phyloP scores from a whole-genome alignment of 225 moss, liverwort and hornwort species.

The Climacium dendroides region DNA sequence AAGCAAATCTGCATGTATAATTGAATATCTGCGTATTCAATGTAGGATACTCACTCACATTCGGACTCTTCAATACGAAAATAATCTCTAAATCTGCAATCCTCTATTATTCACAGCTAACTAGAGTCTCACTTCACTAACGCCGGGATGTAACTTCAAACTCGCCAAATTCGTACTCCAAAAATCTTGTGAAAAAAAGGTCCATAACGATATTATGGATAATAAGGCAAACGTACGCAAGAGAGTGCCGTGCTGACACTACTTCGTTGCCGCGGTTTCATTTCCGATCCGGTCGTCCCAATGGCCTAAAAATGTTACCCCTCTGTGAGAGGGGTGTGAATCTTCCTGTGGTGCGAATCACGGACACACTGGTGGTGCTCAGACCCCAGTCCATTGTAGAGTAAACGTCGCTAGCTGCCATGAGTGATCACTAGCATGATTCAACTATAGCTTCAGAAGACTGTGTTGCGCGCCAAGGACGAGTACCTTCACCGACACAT shows the following conservation, averaged over 20 bases:
- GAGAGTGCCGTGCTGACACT: neutral
- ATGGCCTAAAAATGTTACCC: neutral
- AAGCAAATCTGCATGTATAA: neutral
- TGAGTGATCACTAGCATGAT: no score
- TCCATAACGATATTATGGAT: neutral
- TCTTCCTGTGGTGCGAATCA: neutral
- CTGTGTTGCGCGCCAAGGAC: neutral
- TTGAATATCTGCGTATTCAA: neutral
- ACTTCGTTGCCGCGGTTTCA: neutral
- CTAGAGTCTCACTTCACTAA: neutral
- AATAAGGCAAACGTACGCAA: no score
- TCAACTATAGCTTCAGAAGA: no score
- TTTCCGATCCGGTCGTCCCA: neutral
- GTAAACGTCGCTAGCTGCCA: neutral
- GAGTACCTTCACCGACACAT: neutral
- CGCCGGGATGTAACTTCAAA: neutral
- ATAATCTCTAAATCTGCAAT: neutral
- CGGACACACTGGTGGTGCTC: neutral
- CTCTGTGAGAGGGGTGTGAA: neutral
- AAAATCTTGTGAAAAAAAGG: neutral
- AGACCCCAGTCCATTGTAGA: neutral
- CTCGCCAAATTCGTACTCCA: neutral
- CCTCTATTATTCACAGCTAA: neutral
- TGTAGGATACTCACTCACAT: neutral
- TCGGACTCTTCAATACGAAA: no score